Conservation (phyloP, 345 rosid genomes). For the Lepidium aucheri region DNA sequence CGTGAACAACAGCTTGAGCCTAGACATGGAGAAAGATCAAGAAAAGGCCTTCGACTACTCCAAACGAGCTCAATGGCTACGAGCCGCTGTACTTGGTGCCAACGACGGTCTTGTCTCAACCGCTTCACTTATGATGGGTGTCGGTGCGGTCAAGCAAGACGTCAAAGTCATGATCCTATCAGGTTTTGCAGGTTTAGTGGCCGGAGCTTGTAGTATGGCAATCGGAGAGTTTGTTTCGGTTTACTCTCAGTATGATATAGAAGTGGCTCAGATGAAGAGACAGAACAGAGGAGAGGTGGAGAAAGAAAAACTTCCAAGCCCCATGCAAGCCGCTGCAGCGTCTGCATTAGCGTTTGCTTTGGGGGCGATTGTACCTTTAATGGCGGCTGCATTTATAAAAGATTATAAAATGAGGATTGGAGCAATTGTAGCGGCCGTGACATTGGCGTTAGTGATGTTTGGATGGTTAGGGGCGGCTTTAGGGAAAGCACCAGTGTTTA, state of each 20-base stretch:
- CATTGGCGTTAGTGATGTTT: constrained; percentile 47
- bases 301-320: constrained; percentile 51
- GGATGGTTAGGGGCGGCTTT: constrained; percentile 76
- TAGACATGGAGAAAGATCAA: constrained; percentile 32
- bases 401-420: constrained; percentile 50
- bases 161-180: constrained; percentile 70
- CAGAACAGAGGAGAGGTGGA: constrained; percentile 23
- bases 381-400: constrained; percentile 69
- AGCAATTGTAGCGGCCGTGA: constrained; percentile 51
- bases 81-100: constrained; percentile 91
- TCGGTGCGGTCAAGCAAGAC: constrained; percentile 78
- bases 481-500: constrained; percentile 54
- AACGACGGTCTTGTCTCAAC: constrained; percentile 89
- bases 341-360: constrained; percentile 73
- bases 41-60: constrained; percentile 50
- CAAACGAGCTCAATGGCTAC: constrained; percentile 82
- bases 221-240: constrained; percentile 93
- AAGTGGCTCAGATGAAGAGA: constrained; percentile 65
- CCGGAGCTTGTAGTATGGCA: constrained; percentile 97
- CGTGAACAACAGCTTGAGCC: constrained; percentile 20
- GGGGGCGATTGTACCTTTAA: constrained; percentile 76
- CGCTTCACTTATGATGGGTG: constrained; percentile 85
- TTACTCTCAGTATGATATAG: constrained; percentile 72
- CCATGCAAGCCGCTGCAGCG: constrained; percentile 74
- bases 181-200: constrained; percentile 82